phyloP scores from a whole-genome alignment of 805 yeast genomes.

The Wickerhamiella hasegawae region DNA sequence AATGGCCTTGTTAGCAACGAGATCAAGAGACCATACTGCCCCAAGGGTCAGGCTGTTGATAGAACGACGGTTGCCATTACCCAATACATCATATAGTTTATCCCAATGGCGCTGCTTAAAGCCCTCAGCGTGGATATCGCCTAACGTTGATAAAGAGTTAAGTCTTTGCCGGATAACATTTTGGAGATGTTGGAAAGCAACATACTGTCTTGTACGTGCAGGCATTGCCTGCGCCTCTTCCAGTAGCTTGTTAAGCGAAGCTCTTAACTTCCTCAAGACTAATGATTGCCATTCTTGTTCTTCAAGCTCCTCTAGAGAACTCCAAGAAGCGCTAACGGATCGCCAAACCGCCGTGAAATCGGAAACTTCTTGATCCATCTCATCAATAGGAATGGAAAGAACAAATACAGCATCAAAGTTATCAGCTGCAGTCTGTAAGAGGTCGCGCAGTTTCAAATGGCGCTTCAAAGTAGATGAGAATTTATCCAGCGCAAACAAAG shows the following conservation, averaged over 20 bases:
- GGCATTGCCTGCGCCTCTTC: conserved; percentile 37
- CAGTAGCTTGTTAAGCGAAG: conserved; percentile 35
- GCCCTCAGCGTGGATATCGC: conserved; percentile 37
- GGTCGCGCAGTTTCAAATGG: conserved; percentile 8
- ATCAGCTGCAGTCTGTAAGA: conserved; percentile 22
- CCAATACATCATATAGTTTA: conserved; percentile 26
- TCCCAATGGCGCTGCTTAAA: conserved; percentile 58
- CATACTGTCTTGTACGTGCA: conserved; percentile 42
- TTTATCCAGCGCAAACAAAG: conserved; percentile 13
- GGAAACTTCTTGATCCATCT: conserved; percentile 31
- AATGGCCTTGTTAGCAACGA: conserved; percentile 28
- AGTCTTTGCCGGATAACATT: conserved; percentile 27
- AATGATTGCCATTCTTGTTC: conserved; percentile 33
- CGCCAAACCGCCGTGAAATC: conserved; percentile 52
- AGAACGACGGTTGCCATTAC: background rate
- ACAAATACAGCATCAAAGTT: too few relatives aligned
- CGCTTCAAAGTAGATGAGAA: conserved; percentile 15
- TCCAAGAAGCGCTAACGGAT: conserved; percentile 37
- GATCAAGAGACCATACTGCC: conserved; percentile 44
- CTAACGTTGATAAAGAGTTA: conserved; percentile 25
- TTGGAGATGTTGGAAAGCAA: conserved; percentile 50
- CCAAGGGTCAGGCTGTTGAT: conserved; percentile 28
- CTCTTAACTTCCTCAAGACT: conserved; percentile 30
- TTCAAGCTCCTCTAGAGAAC: conserved; percentile 29
- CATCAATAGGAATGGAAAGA: conserved; percentile 22